Evolutionary conservation across 2,329 filamentous ascomycete genomes (phyloP), one percentile per base, ranked within the genome.

Genomic region (Pyricularia sp.): DNA sequence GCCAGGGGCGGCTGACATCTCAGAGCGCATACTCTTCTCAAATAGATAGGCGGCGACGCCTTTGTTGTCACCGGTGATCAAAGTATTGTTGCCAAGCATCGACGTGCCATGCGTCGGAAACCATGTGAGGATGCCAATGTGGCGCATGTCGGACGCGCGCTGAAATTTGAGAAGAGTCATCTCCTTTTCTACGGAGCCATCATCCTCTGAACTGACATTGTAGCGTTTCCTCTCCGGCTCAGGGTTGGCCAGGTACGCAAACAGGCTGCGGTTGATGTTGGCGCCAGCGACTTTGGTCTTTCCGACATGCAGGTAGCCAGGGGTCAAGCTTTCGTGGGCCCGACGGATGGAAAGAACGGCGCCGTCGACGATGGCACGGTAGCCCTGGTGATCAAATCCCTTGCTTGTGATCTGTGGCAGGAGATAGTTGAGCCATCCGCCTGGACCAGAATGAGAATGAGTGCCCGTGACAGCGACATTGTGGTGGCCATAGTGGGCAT

Each of bases 381-480:
- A 96, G 70, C 90, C 93, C 73, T 94, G 89, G 73, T 87, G 87
- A 74, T 92, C 84, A 70, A 96, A 96, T 0, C 93, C 93, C 66
- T 88, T 83, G 72, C 88, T 93, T 0, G 92, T 93, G 70, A 96
- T 88, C 72, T 96, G 92, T 10, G 92, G 93, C 16, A 97, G 79
- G 10, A 96, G 82, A 71, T 96, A 96, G 74, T 96, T 96, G 72
- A 94, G 81, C 91, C 91, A 97, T 19, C 89, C 93, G 4, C 90
- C 93, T 0, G 93, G 92, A 0, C 91, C 92, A 22, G 91, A 88
- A 76, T 97, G 93, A 2, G 90, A 93, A 73, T 97, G 93, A 0
- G 93, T 96, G 40, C 91, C 93, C 1, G 90, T 94, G 22, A 97
- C 83, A n/a, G 93, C 93, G 22, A 96, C 78, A 70, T 96, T 96